Evolutionary conservation across 495 filamentous ascomycete species (phyloP), one percentile per base, ranked within the genome.

Genomic region (Hyaloscypha finlandica): DNA sequence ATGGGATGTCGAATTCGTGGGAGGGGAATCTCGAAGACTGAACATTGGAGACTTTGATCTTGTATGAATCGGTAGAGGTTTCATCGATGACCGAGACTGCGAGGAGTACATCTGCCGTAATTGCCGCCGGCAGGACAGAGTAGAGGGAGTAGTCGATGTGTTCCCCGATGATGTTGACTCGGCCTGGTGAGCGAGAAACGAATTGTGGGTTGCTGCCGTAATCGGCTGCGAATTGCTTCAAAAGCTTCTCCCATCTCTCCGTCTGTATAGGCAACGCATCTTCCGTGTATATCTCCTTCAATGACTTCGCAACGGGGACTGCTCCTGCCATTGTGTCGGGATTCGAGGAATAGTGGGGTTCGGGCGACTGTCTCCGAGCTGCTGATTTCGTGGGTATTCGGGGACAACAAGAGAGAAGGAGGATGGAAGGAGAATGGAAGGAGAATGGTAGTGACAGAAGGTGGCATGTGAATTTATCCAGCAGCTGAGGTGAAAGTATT

Each of bases 71-170:
- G 29, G 37, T 45, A 25, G 69, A 51, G 71, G 74, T 82, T 16
- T 72, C 77, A 11, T 76, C 71, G 68, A 84, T 76, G 51, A 86
- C 84, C 54, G 89, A 89, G 52, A 97, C 92, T 59, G 94, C 95
- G 65, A 99, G 84, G 52, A 99, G 84, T 63, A 93, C 87, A 76
- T 99, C 95, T 58, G 92, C 91, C 20, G 88, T 92, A 69, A 97
- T 90, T 63, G 94, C 95, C 86, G 97, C 98, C 60, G 95, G 95
- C 20, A 99, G 83, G 57, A 97, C 94, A 74, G 94, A 88, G 81
- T 97, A 99, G 42, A 98, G 87, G 22, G 92, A 96, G 78, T 99
- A 99, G 82, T 99, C 95, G 74, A 99, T 97, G 80, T 99, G 95
- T 82, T 99, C 95, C 75, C 95, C 95, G 72, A 99, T 97, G 76